Conservation (phyloP, 1,139 yeast genomes). For the Lodderomyces pseudojiufengensis region DNA sequence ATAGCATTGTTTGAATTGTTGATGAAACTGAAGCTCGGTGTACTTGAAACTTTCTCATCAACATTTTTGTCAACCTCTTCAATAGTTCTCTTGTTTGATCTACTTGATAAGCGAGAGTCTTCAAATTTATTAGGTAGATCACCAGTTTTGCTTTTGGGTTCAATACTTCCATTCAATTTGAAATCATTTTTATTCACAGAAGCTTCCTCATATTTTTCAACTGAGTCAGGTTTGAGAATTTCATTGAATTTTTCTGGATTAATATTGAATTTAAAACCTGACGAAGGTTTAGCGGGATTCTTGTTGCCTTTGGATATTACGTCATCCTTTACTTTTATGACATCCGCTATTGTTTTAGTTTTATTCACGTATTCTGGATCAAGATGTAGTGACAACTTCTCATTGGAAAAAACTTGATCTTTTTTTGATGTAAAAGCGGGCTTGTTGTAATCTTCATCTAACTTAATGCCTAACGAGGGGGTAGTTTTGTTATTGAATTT, state of each 20-base stretch:
- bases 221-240: background rate
- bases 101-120: no score
- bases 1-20: no score
- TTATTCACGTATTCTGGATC: conserved; percentile 28
- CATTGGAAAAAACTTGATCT: no score
- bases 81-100: background rate
- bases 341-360: conserved; percentile 23
- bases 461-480: no score
- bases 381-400: conserved; percentile 17
- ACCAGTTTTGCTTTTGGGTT: no score
- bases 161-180: no score
- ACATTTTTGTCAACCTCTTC: background rate
- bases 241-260: conserved; percentile 1
- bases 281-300: conserved; percentile 25
- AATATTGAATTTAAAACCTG: conserved; percentile 34
- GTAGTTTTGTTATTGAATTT: conserved; percentile 15
- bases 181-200: background rate
- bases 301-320: conserved; percentile 7
- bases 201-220: background rate
- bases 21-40: no score
- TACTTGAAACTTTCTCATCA: no score
- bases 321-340: conserved; percentile 29
- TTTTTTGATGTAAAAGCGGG: no score
- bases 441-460: no score
- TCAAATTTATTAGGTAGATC: no score